Conservation (phyloP, 176 grass and related monocot genomes). For the Rhipidocladum racemiflorum region DNA sequence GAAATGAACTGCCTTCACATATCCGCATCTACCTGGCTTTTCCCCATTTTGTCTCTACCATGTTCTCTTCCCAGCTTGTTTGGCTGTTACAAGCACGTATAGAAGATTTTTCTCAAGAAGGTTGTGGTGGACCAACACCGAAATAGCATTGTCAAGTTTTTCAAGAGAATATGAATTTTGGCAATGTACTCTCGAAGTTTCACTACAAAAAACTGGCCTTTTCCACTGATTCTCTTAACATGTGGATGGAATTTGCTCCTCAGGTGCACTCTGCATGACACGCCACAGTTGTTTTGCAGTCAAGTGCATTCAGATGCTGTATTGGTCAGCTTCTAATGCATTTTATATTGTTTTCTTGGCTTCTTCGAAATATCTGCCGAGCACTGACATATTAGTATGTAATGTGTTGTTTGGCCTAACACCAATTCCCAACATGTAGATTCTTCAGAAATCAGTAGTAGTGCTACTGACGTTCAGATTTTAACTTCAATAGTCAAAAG, state of each 20-base stretch:
- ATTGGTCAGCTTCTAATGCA: neutral
- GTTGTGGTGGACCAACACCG: neutral
- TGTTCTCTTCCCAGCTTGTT: constrained; percentile 25
- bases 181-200: neutral
- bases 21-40: constrained; percentile 9
- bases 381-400: neutral
- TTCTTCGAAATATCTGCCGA: neutral
- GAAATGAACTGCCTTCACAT: constrained; percentile 15
- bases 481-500: neutral
- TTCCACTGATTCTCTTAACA: constrained; percentile 1
- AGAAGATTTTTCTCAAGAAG: constrained; percentile 21
- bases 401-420: neutral
- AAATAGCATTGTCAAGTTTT: constrained; percentile 25
- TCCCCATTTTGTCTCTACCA: constrained; percentile 11
- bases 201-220: neutral
- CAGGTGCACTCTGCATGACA: neutral
- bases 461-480: neutral
- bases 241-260: neutral
- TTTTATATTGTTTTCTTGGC: neutral
- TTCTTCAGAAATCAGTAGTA: neutral
- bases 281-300: neutral
- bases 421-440: neutral
- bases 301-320: neutral
- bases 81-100: constrained; percentile 4
- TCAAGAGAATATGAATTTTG: constrained; percentile 33